Evolutionary conservation across 495 filamentous ascomycete genomes (phyloP).

Genomic region (Trichoderma parareesei): DNA sequence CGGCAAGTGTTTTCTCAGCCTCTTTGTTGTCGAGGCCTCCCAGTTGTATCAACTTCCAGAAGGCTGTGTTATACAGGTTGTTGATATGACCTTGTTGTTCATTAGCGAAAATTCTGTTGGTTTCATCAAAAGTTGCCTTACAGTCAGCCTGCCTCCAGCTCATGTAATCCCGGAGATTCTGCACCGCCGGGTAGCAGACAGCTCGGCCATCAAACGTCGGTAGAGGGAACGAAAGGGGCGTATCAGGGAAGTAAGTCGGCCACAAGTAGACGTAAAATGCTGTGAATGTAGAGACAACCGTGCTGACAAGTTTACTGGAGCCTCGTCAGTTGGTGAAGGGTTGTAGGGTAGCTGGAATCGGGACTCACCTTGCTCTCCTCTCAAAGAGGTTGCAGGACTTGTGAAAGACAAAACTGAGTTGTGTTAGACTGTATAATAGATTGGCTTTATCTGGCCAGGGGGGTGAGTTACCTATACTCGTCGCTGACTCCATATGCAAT

Average conservation of each 20-base stretch:
- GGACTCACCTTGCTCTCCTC: conserved; percentile 62
- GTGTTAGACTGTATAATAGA: background rate
- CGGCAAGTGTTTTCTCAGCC: conserved; percentile 72
- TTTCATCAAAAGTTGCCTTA: conserved; percentile 31
- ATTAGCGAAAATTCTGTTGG: background rate
- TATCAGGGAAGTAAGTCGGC: conserved; percentile 63
- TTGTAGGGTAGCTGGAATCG: conserved; percentile 3
- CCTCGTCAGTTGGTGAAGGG: conserved; percentile 9
- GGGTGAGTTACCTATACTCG: conserved; percentile 64
- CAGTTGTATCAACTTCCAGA: conserved; percentile 76
- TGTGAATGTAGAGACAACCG: conserved; percentile 88
- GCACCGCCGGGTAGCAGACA: conserved; percentile 71
- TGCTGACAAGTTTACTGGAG: conserved; percentile 76
- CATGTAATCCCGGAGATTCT: conserved; percentile 86
- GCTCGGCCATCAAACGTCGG: conserved; percentile 90
- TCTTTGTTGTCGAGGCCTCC: conserved; percentile 66
- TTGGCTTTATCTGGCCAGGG: background rate
- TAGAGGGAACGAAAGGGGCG: conserved; percentile 59
- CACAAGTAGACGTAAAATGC: conserved; percentile 80
- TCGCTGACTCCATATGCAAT: conserved; percentile 91
- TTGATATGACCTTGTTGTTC: conserved; percentile 74
- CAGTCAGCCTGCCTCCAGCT: conserved; percentile 96
- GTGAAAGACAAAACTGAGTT: conserved; percentile 74
- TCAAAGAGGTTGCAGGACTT: conserved; percentile 77
- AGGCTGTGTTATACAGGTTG: conserved; percentile 95